Evolutionary conservation across 1,284 basidiomycete genomes (phyloP).

Genomic region (Austroboletus niveus): DNA sequence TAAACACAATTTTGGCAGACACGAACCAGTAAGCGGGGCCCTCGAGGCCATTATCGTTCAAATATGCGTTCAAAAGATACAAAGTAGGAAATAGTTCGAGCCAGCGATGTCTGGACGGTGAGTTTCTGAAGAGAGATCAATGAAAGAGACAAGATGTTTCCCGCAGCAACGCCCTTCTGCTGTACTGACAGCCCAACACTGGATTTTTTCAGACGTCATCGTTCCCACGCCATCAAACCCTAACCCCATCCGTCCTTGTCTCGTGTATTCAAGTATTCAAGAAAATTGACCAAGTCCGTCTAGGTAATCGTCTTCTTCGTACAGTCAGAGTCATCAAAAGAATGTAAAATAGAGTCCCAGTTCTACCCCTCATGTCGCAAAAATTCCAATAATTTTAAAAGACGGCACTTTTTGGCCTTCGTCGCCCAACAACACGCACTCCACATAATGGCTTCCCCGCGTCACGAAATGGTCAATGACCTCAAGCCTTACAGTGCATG

Average conservation of each 20-base stretch:
- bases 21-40: slow-evolving; percentile 16
- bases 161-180: slow-evolving; percentile 1
- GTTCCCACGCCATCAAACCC: slow-evolving; percentile 22
- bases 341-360: not conserved
- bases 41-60: slow-evolving; percentile 17
- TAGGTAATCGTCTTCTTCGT: too few species aligned
- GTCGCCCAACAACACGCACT: slow-evolving; percentile 78
- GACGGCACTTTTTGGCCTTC: slow-evolving; percentile 70
- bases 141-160: not conserved
- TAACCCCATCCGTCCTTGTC: not conserved
- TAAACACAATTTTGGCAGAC: too few species aligned
- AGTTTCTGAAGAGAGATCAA: not conserved
- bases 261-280: too few species aligned
- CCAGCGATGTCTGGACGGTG: not conserved
- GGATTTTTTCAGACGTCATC: slow-evolving; percentile 18
- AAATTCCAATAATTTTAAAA: slow-evolving; percentile 87
- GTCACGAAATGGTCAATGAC: slow-evolving; percentile 79
- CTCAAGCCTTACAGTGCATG: slow-evolving; percentile 43
- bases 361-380: slow-evolving; percentile 51
- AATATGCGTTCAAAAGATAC: not conserved
- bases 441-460: slow-evolving; percentile 81
- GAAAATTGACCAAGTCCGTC: too few species aligned
- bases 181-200: slow-evolving; percentile 6
- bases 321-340: too few species aligned
- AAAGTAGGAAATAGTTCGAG: not conserved